These are phyloP conservation scores for Megacollybia marginata DNA, from an alignment of 768 basidiomycete genomes.

Conservation along the genomic window DNA sequence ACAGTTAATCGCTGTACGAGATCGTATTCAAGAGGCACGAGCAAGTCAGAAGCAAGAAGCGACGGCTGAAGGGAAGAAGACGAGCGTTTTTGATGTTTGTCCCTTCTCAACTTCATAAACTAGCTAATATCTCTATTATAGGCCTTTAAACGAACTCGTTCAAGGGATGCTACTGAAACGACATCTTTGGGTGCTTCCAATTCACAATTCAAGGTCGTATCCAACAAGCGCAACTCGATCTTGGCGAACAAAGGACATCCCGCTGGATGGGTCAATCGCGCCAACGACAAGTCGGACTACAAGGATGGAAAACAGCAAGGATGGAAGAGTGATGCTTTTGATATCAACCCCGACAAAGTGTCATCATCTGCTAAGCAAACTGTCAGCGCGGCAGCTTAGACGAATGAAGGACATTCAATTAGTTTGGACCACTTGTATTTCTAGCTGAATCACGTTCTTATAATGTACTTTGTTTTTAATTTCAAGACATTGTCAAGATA, in stretches of 20 bases:
- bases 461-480: too few relatives aligned
- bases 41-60: conserved; percentile 19
- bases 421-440: too few relatives aligned
- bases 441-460: too few relatives aligned
- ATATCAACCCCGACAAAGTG: too few relatives aligned
- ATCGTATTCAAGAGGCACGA: conserved; percentile 59
- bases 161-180: conserved; percentile 24
- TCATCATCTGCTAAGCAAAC: too few relatives aligned
- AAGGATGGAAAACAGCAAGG: conserved; percentile 17
- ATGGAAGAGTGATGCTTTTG: conserved; percentile 1
- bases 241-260: conserved; percentile 59
- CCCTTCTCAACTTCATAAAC: background rate
- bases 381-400: too few relatives aligned
- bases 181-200: conserved; percentile 23
- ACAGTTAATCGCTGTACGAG: conserved; percentile 83
- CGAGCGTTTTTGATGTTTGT: conserved; percentile 38
- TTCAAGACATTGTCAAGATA: too few relatives aligned
- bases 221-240: conserved; percentile 62
- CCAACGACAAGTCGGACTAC: conserved; percentile 30
- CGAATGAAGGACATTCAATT: too few relatives aligned
- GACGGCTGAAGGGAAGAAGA: background rate
- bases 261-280: conserved; percentile 64
- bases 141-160: conserved; percentile 57
- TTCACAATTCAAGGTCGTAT: conserved; percentile 73
- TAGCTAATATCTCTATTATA: conserved; percentile 15